Evolutionary conservation across 768 basidiomycete species (phyloP), one percentile per base, ranked within the genome.

Genomic region (Pleurotus pulmonarius): DNA sequence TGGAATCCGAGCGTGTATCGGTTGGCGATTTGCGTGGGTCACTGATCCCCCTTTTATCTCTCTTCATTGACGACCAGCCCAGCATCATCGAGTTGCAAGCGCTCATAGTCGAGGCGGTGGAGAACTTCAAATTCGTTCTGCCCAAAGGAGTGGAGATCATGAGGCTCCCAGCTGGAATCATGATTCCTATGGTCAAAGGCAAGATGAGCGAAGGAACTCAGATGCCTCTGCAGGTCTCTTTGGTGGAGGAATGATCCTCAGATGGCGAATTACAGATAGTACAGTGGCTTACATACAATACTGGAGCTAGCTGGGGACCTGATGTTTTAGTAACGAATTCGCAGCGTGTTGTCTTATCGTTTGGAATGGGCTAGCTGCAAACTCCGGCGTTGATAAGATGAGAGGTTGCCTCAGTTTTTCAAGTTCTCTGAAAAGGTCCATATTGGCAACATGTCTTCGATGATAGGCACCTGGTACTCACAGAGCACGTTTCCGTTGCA

Each of bases 291-390:
- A 34, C n/a, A 56, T 11, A 46, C n/a, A 44, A 43, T 9, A 55
- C 16, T 22, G n/a, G 22, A 18, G 26, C 40, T 15, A 48, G 38
- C 60, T 20, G 61, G 29, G 37, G 61, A 59, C 41, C 46, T 71
- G 64, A 59, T 79, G 83, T 60, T 82, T 84, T 37, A 90, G 59
- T 9, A 92, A 74, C 0, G 91, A 90, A 65, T 92, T 92, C 67
- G 86, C 78, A 2, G 86, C 88, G 67, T 93, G 91, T 3, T 79
- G 86, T 4, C 89, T 85, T 61, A 92, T 88, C 1, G 88, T 86
- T 63, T 85, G 74, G 66, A 92, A 92, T 1, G 91, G 91, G 63
- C 86, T 87, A 29, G 79, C 70, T 8, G 81, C 69, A 64, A 85
- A 92, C 39, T 82, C 78, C 4, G 86, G 76, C 63, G 85, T 86